Percentiles rank a stretch among this genome's conserved stretches.
phyloP scores from a whole-genome alignment of 441 rosid species.

The Corymbia calophylla region DNA sequence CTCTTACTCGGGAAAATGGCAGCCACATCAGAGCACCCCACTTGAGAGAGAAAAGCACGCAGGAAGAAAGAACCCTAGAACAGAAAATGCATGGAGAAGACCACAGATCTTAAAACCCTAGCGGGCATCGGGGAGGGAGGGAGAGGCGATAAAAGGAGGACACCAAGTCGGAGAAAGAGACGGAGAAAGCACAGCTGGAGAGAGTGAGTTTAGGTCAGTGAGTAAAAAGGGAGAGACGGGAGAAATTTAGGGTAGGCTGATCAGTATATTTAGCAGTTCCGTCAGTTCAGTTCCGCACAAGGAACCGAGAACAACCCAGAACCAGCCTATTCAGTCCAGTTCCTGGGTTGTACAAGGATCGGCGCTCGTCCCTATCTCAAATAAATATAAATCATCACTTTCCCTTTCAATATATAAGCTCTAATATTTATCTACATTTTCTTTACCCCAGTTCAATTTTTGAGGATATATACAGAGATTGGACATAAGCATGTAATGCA shows the following conservation, averaged over 20 bases:
- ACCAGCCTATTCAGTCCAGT: rapidly evolving
- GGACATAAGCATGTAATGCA: background rate
- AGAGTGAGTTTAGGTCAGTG: background rate
- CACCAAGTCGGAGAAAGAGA: background rate
- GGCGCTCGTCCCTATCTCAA: background rate
- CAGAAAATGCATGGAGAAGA: background rate
- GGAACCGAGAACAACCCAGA: background rate
- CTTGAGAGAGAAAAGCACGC: background rate
- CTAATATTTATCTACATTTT: background rate
- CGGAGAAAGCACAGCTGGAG: background rate
- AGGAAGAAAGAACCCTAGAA: background rate
- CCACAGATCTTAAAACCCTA: background rate
- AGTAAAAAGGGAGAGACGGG: background rate
- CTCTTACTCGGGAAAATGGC: background rate
- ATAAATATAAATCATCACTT: background rate
- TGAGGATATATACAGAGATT: background rate
- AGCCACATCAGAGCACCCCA: background rate
- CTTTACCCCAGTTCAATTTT: background rate
- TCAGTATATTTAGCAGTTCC: background rate
- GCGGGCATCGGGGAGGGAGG: background rate
- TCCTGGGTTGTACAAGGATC: background rate
- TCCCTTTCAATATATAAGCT: background rate
- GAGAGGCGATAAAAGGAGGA: background rate
- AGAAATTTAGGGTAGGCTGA: background rate
- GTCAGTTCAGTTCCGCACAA: background rate